Evolutionary conservation across 2,329 filamentous ascomycete genomes (phyloP), one percentile per base, ranked within the genome.

Genomic region (Penicillium occitanis): DNA sequence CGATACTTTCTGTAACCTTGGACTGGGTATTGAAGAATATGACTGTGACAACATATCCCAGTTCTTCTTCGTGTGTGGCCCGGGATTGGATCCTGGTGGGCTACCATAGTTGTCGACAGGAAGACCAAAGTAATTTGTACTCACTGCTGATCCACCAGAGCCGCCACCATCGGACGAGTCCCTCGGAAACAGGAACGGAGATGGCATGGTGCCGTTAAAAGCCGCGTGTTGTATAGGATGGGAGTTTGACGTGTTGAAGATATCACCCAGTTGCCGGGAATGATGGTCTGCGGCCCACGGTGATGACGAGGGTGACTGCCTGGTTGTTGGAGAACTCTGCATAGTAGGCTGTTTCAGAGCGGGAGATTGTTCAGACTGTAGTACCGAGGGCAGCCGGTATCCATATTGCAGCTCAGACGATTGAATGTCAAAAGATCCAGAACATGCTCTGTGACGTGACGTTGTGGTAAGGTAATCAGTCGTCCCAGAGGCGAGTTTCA

Each of bases 111-210:
- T 73, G 51, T 92, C 88, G 68, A 91, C 80, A 35, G 88, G 82
- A 67, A 96, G 86, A 65, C 91, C 91, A 76, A 97, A 97, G 78
- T 97, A 97, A 76, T 93, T 96, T 13, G 92, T 91, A 75, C 91
- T 94, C 28, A 84, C 76, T 22, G 77, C 73, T 60, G 73, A 71
- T 51, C 69, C 69, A 70, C 75, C 70, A 68, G 68, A 67, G 42
- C 51, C 37, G 33, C 67, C 63, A 28, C 64, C 40, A 37, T 71
- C 70, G 10, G 88, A 80, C 0, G 85, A 79, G 68, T 73, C 74
- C 48, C 83, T 80, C 5, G 73, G 57, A 37, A 85, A 84, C 5
- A 83, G 74, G 67, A 81, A 84, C 5, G 86, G 85, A 1, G 86
- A 82, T 40, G 83, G 78, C 25, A 81, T 75, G 73, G 88, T 85